Percentiles rank a stretch among this genome's conserved stretches.
Evolutionary conservation across 2,329 filamentous ascomycete species (phyloP).

Genomic region (Fusarium subglutinans): DNA sequence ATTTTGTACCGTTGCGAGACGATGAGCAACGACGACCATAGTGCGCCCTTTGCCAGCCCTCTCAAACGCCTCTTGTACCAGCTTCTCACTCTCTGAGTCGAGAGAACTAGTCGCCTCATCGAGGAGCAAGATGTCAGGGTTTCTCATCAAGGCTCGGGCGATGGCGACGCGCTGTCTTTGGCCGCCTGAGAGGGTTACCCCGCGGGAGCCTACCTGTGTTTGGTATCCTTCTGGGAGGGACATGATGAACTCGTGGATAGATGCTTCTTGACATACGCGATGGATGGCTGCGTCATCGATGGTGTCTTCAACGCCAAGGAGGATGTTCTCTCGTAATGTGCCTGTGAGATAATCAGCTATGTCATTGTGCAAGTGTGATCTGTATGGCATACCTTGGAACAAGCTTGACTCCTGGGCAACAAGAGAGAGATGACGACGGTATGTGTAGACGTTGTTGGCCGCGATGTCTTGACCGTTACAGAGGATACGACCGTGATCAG

Average conservation of each 20-base stretch:
- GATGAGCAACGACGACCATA: slow-evolving; percentile 80
- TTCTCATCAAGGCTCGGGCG: slow-evolving; percentile 71
- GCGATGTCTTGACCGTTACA: slow-evolving; percentile 70
- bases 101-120: slow-evolving; percentile 78
- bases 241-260: slow-evolving; percentile 75
- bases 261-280: slow-evolving; percentile 66
- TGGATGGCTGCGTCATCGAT: slow-evolving; percentile 62
- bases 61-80: slow-evolving; percentile 75
- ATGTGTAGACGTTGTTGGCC: slow-evolving; percentile 66
- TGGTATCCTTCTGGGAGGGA: slow-evolving; percentile 74
- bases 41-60: slow-evolving; percentile 66
- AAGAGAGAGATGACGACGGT: slow-evolving; percentile 71
- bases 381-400: slow-evolving; percentile 68
- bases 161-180: slow-evolving; percentile 77
- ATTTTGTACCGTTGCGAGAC: slow-evolving; percentile 79
- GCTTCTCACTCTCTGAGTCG: slow-evolving; percentile 69
- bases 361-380: accelerated
- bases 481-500: slow-evolving; percentile 68
- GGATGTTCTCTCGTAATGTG: slow-evolving; percentile 67
- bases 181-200: slow-evolving; percentile 72
- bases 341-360: slow-evolving; percentile 17
- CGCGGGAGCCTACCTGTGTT: slow-evolving; percentile 73
- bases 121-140: slow-evolving; percentile 72
- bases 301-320: slow-evolving; percentile 67
- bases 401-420: slow-evolving; percentile 80